These are phyloP conservation scores for Sporothrix humicola DNA, from an alignment of 2,329 filamentous ascomycete genomes.

Conservation along the genomic window DNA sequence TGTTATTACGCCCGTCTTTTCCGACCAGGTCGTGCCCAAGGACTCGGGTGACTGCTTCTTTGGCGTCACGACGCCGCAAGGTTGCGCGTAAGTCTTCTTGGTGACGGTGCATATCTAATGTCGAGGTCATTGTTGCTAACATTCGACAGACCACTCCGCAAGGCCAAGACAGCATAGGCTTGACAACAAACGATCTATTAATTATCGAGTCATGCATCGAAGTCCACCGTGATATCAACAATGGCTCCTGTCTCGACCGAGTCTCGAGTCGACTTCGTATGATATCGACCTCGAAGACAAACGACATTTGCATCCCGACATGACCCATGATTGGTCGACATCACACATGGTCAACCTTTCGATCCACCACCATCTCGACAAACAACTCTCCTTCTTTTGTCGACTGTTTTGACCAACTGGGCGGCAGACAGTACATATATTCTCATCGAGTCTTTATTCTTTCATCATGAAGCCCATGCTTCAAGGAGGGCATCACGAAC, in stretches of 20 bases:
- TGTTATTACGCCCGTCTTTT: conserved; percentile 60
- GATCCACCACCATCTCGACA: no score
- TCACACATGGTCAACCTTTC: not conserved
- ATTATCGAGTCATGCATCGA: not conserved
- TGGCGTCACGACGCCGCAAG: conserved; percentile 61
- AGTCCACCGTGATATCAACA: not conserved
- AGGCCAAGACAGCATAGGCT: not conserved
- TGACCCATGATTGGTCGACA: not conserved
- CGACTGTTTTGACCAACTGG: no score
- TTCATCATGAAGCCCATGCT: not conserved
- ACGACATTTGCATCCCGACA: not conserved
- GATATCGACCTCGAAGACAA: not conserved
- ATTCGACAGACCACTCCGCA: conserved; percentile 29
- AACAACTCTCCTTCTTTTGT: no score
- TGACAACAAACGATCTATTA: not conserved
- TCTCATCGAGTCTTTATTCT: not conserved
- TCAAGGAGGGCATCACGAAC: not conserved
- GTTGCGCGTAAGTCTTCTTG: conserved; percentile 59
- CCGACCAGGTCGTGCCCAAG: conserved; percentile 59
- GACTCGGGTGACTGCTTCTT: conserved; percentile 59
- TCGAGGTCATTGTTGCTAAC: not conserved
- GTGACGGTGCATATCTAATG: not conserved
- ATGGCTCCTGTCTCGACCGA: no score
- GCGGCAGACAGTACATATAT: not conserved
- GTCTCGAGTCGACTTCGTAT: no score